A percentile compares a stretch with the other conserved stretches of the same genome.
phyloP scores from a whole-genome alignment of 1,284 basidiomycete genomes.

The Austroboletus olivaceoglutinosus region DNA sequence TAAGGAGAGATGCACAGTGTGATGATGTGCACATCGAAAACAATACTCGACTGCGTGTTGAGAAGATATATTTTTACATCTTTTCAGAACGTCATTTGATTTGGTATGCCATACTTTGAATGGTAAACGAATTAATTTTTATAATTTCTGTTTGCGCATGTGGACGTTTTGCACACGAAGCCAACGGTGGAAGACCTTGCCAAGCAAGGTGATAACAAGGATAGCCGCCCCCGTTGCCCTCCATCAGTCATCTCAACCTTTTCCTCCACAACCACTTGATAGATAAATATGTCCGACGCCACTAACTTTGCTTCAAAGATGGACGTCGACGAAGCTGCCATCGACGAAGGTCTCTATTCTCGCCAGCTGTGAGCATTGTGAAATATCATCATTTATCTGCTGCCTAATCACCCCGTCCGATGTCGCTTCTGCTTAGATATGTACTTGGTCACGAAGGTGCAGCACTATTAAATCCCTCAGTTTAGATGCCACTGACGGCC shows the following conservation, averaged over 20 bases:
- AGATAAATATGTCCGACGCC: constrained; percentile 47
- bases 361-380: constrained; percentile 80
- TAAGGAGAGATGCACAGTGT: too few relatives aligned
- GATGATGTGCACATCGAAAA: too few relatives aligned
- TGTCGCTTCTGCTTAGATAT: constrained; percentile 59
- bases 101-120: too few relatives aligned
- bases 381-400: constrained; percentile 14
- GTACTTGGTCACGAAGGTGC: constrained; percentile 94
- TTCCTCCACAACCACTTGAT: constrained; percentile 1
- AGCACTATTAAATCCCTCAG: neutral
- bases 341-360: constrained; percentile 93
- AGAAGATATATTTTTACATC: too few relatives aligned
- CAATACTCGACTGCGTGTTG: too few relatives aligned
- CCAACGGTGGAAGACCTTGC: too few relatives aligned
- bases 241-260: constrained; percentile 3
- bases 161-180: too few relatives aligned
- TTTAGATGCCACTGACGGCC: constrained; percentile 6
- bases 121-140: too few relatives aligned
- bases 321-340: constrained; percentile 81
- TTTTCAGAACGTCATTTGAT: too few relatives aligned
- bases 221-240: neutral
- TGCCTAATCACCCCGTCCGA: constrained; percentile 16
- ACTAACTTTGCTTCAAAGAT: constrained; percentile 57
- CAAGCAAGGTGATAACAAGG: too few relatives aligned
- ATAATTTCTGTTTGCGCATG: too few relatives aligned